phyloP scores from a whole-genome alignment of 129 eudicot species.

The Tagetes patula region DNA sequence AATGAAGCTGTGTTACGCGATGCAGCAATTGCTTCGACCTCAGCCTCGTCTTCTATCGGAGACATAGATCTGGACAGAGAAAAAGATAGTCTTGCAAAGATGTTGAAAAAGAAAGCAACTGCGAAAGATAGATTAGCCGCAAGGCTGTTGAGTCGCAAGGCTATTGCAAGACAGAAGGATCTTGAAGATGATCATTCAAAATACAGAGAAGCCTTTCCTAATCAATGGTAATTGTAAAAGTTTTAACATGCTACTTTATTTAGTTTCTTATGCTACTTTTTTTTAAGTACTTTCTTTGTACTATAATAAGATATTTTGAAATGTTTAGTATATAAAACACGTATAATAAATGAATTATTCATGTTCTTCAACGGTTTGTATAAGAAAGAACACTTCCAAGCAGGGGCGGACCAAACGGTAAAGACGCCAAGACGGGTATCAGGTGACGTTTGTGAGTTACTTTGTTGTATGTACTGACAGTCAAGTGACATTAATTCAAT shows the following conservation, averaged over 20 bases:
- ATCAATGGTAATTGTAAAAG: slow-evolving; percentile 65
- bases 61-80: slow-evolving; percentile 36
- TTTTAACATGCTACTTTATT: background rate
- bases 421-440: background rate
- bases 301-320: background rate
- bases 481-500: background rate
- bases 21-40: slow-evolving; percentile 86
- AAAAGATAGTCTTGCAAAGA: slow-evolving; percentile 71
- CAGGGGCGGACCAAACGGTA: background rate
- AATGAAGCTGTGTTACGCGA: slow-evolving; percentile 72
- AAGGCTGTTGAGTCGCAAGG: slow-evolving; percentile 60
- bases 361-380: background rate
- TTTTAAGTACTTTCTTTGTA: background rate
- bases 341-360: slow-evolving; percentile 11
- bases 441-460: background rate
- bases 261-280: background rate
- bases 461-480: background rate
- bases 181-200: slow-evolving; percentile 59
- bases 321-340: background rate
- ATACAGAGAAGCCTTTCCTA: slow-evolving; percentile 90
- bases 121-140: slow-evolving; percentile 64
- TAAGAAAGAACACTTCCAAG: background rate
- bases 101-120: slow-evolving; percentile 84
- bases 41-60: slow-evolving; percentile 56
- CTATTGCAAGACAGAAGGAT: slow-evolving; percentile 51